Base-by-base conservation (phyloP, 2,329 filamentous ascomycete genomes). In the Neofusicoccum ribis region DNA sequence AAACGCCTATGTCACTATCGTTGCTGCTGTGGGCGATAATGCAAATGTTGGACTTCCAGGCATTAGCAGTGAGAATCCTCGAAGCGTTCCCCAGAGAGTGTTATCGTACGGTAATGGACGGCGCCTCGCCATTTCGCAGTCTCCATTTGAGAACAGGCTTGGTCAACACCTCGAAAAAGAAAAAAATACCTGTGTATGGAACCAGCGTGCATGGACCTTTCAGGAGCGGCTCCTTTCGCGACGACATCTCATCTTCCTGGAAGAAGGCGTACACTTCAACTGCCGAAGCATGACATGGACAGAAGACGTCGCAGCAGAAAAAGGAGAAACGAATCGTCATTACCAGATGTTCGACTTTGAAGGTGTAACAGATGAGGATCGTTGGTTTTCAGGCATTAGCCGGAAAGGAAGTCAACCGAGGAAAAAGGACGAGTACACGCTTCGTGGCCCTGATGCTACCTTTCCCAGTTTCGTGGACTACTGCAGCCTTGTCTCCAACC, bases 1-100 rank as follows among this genome's bases (percentile, higher is more conserved):
- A 15, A 37, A 46, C 14, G 49, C 68, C 2, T 63, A 50, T 31
- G 66, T 69, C 44, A 70, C 68, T 1, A 52, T 70, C 34, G 47
- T 70, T 31, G 68, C 68, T n/a, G 68, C 68, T 2, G 41, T 64
- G 56, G 68, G 36, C 49, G 66, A 34, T 23, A 60, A 23, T 9
- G 64, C 27, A 63, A 41, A 65, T 17, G 46, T 2, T 31, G 49
- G 31, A 17, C 27, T 41, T 17, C 27, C 36, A 46, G 67, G 65
- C 23, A 23, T 66, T 15, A n/a, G 14, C 14, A 6, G 46, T 23
- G 46, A 49, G 8, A 27, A 23, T 23, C 46, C 46, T 49, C 46
- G 46, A 23, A 12, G 8, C 7, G 20, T 49, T 7, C 46, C 46
- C n/a, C 46, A 49, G 20, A 1, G 11, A 20, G 46, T 27, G 46